A percentile compares a stretch with the other conserved stretches of the same genome.
phyloP scores from a whole-genome alignment of 768 basidiomycete species.

The Exsudoporus frostii region DNA sequence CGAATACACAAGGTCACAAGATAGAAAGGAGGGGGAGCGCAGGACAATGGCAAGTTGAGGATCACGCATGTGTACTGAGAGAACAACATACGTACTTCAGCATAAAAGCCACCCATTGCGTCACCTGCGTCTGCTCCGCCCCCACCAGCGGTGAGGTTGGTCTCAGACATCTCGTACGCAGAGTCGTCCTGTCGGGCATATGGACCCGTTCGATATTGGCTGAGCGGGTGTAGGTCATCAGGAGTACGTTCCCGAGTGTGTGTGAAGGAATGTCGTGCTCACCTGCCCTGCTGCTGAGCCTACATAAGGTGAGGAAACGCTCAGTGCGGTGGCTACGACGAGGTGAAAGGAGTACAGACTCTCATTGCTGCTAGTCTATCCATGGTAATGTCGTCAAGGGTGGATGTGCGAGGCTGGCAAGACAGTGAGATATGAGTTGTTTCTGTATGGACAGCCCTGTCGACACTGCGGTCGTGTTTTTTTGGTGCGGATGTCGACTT shows the following conservation, averaged over 20 bases:
- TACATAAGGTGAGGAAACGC: constrained; percentile 20
- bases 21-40: background rate
- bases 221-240: constrained; percentile 10
- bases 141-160: constrained; percentile 41
- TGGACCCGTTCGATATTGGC: constrained; percentile 48
- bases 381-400: constrained; percentile 61
- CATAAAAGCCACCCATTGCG: constrained; percentile 67
- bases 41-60: background rate
- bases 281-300: constrained; percentile 68
- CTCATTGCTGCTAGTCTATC: constrained; percentile 89
- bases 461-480: background rate
- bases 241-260: background rate
- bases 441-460: background rate
- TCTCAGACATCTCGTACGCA: constrained; percentile 69
- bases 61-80: background rate
- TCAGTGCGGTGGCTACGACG: constrained; percentile 4
- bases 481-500: background rate
- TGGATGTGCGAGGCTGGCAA: constrained; percentile 16
- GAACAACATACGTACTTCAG: constrained; percentile 50
- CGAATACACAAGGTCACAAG: background rate
- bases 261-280: constrained; percentile 26
- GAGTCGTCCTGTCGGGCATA: constrained; percentile 61
- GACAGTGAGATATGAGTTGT: background rate
- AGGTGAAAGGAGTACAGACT: constrained; percentile 38
- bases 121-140: constrained; percentile 44